These are phyloP conservation scores for Macrotyloma uniflorum DNA, from an alignment of 306 rosid species.

Conservation along the genomic window DNA sequence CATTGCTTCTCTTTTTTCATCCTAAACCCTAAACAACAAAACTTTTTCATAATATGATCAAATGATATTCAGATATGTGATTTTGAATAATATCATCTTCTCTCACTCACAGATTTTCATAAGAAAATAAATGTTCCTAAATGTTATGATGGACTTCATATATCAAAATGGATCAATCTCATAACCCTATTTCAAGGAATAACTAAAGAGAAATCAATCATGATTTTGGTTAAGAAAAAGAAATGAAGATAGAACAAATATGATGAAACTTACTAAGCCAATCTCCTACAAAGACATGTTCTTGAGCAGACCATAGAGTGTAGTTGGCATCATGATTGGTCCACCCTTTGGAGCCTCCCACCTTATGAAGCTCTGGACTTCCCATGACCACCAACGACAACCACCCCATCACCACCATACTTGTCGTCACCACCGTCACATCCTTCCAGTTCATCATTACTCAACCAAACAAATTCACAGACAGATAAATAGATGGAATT, in stretches of 20 bases:
- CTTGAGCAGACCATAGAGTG: conserved; percentile 63
- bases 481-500: background rate
- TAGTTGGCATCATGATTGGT: conserved; percentile 52
- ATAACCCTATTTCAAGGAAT: background rate
- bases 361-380: conserved; percentile 48
- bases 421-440: background rate
- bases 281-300: conserved; percentile 58
- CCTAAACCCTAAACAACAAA: too few relatives aligned
- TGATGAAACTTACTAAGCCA: conserved; percentile 77
- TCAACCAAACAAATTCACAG: background rate
- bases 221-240: background rate
- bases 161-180: background rate
- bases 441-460: conserved; percentile 32
- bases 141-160: background rate
- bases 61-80: too few relatives aligned
- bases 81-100: too few relatives aligned
- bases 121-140: background rate
- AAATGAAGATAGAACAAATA: background rate
- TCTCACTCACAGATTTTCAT: too few relatives aligned
- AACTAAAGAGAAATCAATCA: background rate
- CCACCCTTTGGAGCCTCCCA: conserved; percentile 76
- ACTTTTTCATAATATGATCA: too few relatives aligned
- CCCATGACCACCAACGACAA: conserved; percentile 17
- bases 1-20: too few relatives aligned
- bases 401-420: background rate